A percentile compares a stretch with the other conserved stretches of the same genome.
phyloP scores from a whole-genome alignment of 2,329 filamentous ascomycete genomes.

The Pyrenochaeta sp. region DNA sequence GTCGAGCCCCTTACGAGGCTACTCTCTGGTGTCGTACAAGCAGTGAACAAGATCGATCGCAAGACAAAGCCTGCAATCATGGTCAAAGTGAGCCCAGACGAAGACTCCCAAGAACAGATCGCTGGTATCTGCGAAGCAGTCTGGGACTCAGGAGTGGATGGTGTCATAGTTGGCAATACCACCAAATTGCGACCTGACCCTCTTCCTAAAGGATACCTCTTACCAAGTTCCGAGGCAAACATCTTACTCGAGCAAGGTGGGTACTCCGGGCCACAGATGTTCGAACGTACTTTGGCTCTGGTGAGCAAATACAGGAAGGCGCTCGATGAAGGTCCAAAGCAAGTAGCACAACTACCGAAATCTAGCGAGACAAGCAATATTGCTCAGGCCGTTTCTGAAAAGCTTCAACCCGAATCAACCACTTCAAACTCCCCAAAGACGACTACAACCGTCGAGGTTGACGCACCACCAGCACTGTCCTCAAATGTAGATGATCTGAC shows the following conservation, averaged over 20 bases:
- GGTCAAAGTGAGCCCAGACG: slow-evolving; percentile 98
- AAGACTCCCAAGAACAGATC: slow-evolving; percentile 84
- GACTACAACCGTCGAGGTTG: slow-evolving; percentile 26
- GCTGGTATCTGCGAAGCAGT: slow-evolving; percentile 77
- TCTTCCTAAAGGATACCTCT: slow-evolving; percentile 69
- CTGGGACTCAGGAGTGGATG: slow-evolving; percentile 79
- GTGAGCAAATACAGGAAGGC: slow-evolving; percentile 76
- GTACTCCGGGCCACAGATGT: slow-evolving; percentile 90
- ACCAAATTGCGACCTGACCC: slow-evolving; percentile 82
- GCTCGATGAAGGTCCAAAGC: slow-evolving; percentile 55
- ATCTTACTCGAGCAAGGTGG: slow-evolving; percentile 81
- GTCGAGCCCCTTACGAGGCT: slow-evolving; percentile 82
- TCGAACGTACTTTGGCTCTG: slow-evolving; percentile 77
- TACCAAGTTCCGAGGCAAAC: slow-evolving; percentile 71
- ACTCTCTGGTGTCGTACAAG: slow-evolving; percentile 80
- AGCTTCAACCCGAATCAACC: slow-evolving; percentile 16
- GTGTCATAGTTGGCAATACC: slow-evolving; percentile 96
- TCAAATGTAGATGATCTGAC: slow-evolving; percentile 40
- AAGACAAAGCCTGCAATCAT: slow-evolving; percentile 82
- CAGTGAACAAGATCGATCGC: slow-evolving; percentile 73
- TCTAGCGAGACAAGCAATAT: too few relatives aligned
- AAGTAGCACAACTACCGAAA: slow-evolving; percentile 16
- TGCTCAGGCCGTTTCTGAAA: too few relatives aligned
- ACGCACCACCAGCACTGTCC: slow-evolving; percentile 24
- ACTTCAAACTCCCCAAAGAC: slow-evolving; percentile 13